Percentiles rank a stretch among this genome's conserved stretches.
Evolutionary conservation across 2,329 filamentous ascomycete species (phyloP).

Genomic region (Sphaerulina populicola): DNA sequence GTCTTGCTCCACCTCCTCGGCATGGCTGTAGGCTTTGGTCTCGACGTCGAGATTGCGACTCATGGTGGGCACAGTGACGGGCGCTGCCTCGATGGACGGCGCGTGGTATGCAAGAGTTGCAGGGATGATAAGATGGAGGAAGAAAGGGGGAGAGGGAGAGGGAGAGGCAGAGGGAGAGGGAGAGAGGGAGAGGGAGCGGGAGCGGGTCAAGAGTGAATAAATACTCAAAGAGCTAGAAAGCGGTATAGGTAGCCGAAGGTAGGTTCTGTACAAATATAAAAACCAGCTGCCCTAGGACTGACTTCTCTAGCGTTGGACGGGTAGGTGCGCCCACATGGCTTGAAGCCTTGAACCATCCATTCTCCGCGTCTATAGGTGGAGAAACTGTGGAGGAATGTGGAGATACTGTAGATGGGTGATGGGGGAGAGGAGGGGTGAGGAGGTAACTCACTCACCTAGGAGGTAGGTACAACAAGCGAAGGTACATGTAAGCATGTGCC

Average conservation of each 20-base stretch:
- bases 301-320: not conserved
- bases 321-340: not conserved
- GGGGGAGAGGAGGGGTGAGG: too few species aligned
- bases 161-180: not conserved
- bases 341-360: too few species aligned
- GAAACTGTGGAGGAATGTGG: not conserved
- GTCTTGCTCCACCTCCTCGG: constrained; percentile 5
- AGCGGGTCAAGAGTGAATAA: too few species aligned
- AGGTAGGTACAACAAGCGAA: too few species aligned
- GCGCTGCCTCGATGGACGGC: not conserved
- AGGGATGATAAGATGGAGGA: not conserved
- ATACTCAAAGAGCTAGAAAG: too few species aligned
- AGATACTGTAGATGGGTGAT: too few species aligned
- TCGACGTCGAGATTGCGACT: not conserved
- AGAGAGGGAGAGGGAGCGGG: too few species aligned
- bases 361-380: not conserved
- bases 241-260: too few species aligned
- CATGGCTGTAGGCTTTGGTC: not conserved
- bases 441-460: too few species aligned
- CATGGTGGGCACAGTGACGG: not conserved
- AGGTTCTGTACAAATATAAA: not conserved
- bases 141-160: not conserved
- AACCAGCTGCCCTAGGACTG: not conserved
- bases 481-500: too few species aligned
- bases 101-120: not conserved